Base-by-base conservation (phyloP, 768 basidiomycete species). In the Lactifluus subvellereus region DNA sequence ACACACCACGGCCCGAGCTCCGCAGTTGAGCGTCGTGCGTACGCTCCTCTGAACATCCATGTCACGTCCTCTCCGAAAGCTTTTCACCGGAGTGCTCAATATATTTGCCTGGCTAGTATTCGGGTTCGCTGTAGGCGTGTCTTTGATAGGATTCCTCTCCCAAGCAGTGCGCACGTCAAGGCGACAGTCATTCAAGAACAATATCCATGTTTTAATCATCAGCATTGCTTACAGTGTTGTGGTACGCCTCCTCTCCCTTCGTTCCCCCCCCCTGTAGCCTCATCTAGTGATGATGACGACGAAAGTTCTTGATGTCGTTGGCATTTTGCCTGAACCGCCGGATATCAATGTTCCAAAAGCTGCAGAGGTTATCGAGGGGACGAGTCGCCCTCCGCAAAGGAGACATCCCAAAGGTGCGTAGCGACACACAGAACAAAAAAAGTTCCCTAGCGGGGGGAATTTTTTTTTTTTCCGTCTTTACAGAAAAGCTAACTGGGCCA, bases 101-200 rank as follows among this genome's bases (percentile, higher is more conserved):
- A 75, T 72, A 33, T 11, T 70, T 52, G 53, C 74, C 60, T 71
- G 73, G 32, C 69, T 74, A 60, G 58, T 72, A 53, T 68, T 69
- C 45, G 67, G 62, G 45, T 69, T 73, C 64, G 81, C 84, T 50
- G 75, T 81, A 42, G 82, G 83, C 35, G 76, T 89, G 20, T 89
- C 88, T 6, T 85, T 84, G 67, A 74, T 82, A 2, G 80, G 84
- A 0, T 76, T 91, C 57, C 79, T 91, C 55, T 83, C 84, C 0
- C 89, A 91, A 71, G 88, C 89, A 0, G 84, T 88, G 20, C 79
- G 88, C 55, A 88, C 83, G 0, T 78, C 87, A 2, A 81, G 81
- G 2, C 74, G 71, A 49, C 75, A 73, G 64, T 77, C 81, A 10
- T 87, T 84, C 82, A 72, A 68, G 55, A 76, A 79, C 37, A 91